phyloP scores from a whole-genome alignment of 331 rosid species.

The Saraca asoca region DNA sequence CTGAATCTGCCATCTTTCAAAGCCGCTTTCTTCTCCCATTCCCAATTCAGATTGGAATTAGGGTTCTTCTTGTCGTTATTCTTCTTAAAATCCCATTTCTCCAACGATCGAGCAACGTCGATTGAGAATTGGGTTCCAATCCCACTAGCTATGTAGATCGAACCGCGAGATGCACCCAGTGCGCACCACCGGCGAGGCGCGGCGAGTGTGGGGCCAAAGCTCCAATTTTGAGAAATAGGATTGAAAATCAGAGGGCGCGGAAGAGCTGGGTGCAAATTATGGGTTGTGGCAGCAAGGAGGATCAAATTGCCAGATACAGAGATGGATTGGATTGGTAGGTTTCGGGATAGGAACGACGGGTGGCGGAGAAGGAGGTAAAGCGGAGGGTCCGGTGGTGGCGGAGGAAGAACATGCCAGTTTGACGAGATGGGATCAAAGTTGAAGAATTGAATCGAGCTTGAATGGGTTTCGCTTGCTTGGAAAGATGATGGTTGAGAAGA shows the following conservation, averaged over 20 bases:
- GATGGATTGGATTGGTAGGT: constrained; percentile 63
- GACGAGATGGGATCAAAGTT: constrained; percentile 65
- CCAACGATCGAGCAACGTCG: constrained; percentile 51
- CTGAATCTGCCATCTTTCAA: constrained; percentile 63
- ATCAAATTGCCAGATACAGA: constrained; percentile 50
- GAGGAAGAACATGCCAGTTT: constrained; percentile 55
- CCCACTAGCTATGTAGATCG: constrained; percentile 75
- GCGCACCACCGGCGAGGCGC: constrained; percentile 86
- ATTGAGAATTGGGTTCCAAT: constrained; percentile 64
- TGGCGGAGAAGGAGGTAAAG: constrained; percentile 60
- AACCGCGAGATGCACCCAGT: constrained; percentile 34
- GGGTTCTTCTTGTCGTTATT: not conserved
- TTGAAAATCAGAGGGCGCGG: constrained; percentile 64
- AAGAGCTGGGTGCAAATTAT: constrained; percentile 58
- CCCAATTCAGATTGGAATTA: not conserved
- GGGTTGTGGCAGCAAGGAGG: constrained; percentile 73
- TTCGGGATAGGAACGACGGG: constrained; percentile 81
- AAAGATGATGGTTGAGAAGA: not conserved
- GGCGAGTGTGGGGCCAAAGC: constrained; percentile 49
- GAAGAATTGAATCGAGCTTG: constrained; percentile 42
- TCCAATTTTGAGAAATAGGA: constrained; percentile 49
- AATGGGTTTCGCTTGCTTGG: not conserved
- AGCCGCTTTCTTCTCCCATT: constrained; percentile 53
- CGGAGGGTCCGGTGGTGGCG: constrained; percentile 45
- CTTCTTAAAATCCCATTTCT: constrained; percentile 48